Evolutionary conservation across 345 rosid species (phyloP), one percentile per base, ranked within the genome.

Genomic region (Salix dunnii): DNA sequence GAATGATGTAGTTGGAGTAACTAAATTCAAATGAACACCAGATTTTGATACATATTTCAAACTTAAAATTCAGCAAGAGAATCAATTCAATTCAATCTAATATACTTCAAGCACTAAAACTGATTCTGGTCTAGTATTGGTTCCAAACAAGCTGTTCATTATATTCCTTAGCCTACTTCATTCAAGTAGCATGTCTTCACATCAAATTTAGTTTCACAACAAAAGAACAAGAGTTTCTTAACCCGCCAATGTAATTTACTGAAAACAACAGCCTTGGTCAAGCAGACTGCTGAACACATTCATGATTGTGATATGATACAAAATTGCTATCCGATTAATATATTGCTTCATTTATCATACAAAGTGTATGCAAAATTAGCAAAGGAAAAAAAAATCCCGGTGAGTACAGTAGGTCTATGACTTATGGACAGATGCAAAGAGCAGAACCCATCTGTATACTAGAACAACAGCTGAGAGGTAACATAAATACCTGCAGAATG

Each of bases 401-500:
- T 53, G 60, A 53, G 60, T 6, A 53, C 21, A 63, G 67, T 28
- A 65, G 7, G 69, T 11, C 21, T 51, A 18, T 25, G 55, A 35
- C 31, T 68, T 21, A 36, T 21, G 23, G 28, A 35, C 8, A 31
- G 18, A 43, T 27, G 72, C 35, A 6, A 21, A 74, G 13, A 33
- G 46, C 1, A 60, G 38, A 28, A 13, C 63, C 33, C 71, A 63
- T 70, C 28, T 63, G 10, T 23, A 16, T 49, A 60, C 8, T 60
- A 21, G 43, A 70, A 5, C 14, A 71, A 10, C 30, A 42, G 60
- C 28, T 14, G 51, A 53, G 6, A 28, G 42, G 30, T 30, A 80
- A 67, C 35, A 36, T 30, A 74, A 69, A 86, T 76, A 93, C 99
- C 98, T 96, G 99, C 88, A 96, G 72, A 71, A 90, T 79, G 83